phyloP scores from a whole-genome alignment of 2,329 filamentous ascomycete genomes.

The Talaromyces sp. region DNA sequence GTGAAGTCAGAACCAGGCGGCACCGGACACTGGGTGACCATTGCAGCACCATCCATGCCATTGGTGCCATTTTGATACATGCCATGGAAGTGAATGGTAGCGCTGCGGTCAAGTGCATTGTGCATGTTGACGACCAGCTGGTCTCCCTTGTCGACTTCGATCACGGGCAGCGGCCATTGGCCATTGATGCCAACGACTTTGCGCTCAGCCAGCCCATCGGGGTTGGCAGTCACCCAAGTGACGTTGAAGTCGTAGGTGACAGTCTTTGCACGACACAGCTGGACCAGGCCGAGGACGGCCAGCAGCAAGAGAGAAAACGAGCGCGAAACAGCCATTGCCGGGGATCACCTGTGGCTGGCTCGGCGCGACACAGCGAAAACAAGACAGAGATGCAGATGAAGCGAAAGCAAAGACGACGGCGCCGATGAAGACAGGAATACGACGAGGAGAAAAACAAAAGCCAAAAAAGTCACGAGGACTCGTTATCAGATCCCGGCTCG shows the following conservation, averaged over 20 bases:
- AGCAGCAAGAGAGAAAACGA: conserved; percentile 1
- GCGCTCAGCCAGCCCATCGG: conserved; percentile 49
- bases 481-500: background rate
- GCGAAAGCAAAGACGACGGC: background rate
- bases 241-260: conserved; percentile 51
- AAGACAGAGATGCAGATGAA: background rate
- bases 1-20: conserved; percentile 58
- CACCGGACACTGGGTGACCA: conserved; percentile 64
- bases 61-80: conserved; percentile 73
- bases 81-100: conserved; percentile 72
- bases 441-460: background rate
- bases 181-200: conserved; percentile 67
- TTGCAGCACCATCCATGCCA: conserved; percentile 67
- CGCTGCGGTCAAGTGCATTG: conserved; percentile 64
- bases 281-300: conserved; percentile 4
- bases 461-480: background rate
- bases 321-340: background rate
- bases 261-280: conserved; percentile 21
- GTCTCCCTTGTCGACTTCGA: conserved; percentile 71
- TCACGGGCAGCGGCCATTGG: conserved; percentile 67
- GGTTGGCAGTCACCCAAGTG: conserved; percentile 52
- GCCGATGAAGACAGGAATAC: too few species aligned
- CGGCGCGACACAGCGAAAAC: background rate
- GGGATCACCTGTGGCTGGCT: background rate
- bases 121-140: conserved; percentile 63